Base-by-base conservation (phyloP, 2,329 filamentous ascomycete species). In the Colletotrichum cuscutae region DNA sequence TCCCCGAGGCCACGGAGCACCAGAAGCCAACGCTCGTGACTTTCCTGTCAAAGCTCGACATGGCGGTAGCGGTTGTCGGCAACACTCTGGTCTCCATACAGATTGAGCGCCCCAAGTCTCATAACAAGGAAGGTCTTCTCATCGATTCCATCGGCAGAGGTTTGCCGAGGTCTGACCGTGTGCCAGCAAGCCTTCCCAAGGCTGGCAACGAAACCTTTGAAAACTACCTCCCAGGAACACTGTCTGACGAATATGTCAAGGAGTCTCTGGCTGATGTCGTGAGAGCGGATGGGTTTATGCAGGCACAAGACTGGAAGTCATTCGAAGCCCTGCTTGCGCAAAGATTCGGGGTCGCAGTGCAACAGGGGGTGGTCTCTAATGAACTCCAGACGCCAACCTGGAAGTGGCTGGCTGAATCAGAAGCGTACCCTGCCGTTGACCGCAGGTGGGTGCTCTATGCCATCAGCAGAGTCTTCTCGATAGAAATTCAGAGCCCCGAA, bases 141-240 rank as follows among this genome's bases (percentile, higher is more conserved):
- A 92, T 94, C 42, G 93, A 95, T 78, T 93, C 93, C 0, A 89
- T 95, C 66, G 92, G 93, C 1, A 91, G 91, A 72, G 93, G 92
- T 3, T 83, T 73, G 9, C 70, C 70, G 8, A 73, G 73, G 56
- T 62, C 68, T 22, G 72, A 73, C 13, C 58, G 60, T 32, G 61
- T 75, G 6, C 69, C 65, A 5, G 58, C 59, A n/a, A 57, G 35
- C 22, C 28, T 72, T 49, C 69, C 72, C 12, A 71, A 71, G 73
- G 62, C 61, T 15, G 69, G 65, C 22, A 62, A 72, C 46, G 9
- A 59, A 11, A 60, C 74, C 5, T 75, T 73, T 35, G 68, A 68
- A 80, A 1, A 76, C 80, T 42, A 83, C 84, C 68, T 86, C 74
- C 87, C 88, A 0, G 88, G 88, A 4, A 87, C 87, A 2, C 82